phyloP scores from a whole-genome alignment of 305 asterid genomes.

The Petunia hybrid region DNA sequence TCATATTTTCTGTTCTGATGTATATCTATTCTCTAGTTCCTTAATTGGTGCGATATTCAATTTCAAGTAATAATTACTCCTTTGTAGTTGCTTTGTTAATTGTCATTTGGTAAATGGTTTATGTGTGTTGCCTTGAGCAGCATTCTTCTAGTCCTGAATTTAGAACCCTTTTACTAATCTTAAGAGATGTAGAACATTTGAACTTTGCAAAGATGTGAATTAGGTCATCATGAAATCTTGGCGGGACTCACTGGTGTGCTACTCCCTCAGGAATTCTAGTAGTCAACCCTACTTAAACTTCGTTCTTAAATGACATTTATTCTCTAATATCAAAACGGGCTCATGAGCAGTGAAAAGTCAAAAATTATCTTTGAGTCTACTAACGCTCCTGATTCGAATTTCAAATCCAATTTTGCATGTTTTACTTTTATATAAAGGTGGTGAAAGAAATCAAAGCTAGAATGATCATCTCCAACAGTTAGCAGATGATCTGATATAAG shows the following conservation, averaged over 20 bases:
- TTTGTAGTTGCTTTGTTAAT: conserved; percentile 14
- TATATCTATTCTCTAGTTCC: neutral
- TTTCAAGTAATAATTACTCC: neutral
- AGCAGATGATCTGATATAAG: conserved; percentile 1
- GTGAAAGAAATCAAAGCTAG: neutral
- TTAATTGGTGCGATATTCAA: neutral
- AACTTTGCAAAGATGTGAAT: conserved; percentile 20
- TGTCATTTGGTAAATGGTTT: neutral
- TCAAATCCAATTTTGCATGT: neutral
- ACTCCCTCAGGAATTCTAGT: conserved; percentile 8
- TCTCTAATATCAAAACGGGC: neutral
- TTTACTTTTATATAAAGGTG: neutral
- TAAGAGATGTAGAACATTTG: conserved; percentile 1
- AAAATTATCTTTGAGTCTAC: neutral
- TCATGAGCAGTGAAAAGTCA: neutral
- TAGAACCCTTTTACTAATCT: neutral
- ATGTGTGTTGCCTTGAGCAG: neutral
- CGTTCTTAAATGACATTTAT: conserved; percentile 2
- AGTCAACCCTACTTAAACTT: neutral
- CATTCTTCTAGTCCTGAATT: conserved; percentile 21
- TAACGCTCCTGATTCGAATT: neutral
- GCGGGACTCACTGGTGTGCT: conserved; percentile 3
- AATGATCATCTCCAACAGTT: conserved; percentile 10
- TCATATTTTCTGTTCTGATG: conserved; percentile 23
- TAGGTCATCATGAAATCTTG: conserved; percentile 18